phyloP scores from a whole-genome alignment of 176 grass and related monocot species.

The Juncus inflexus region DNA sequence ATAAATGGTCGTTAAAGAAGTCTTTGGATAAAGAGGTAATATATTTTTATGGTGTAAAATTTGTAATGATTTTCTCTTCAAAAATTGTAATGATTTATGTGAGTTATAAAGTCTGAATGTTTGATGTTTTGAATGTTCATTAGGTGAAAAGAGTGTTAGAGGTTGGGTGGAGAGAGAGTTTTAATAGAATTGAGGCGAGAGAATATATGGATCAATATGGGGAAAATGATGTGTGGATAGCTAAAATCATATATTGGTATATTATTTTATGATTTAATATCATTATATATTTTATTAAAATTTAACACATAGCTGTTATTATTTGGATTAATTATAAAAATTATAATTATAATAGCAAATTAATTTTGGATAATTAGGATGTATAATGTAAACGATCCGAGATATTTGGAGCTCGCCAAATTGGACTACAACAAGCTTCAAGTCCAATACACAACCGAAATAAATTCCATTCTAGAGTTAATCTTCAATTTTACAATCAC shows the following conservation, averaged over 20 bases:
- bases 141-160: constrained; percentile 20
- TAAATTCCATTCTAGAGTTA: constrained; percentile 26
- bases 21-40: constrained; percentile 35
- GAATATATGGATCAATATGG: constrained; percentile 33
- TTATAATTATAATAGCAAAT: background rate
- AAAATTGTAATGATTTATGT: background rate
- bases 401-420: constrained; percentile 34
- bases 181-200: constrained; percentile 31
- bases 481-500: background rate
- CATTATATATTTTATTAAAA: background rate
- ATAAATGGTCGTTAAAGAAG: constrained; percentile 36
- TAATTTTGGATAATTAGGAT: constrained; percentile 21
- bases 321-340: background rate
- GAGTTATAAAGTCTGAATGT: no score
- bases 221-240: constrained; percentile 36
- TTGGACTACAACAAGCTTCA: constrained; percentile 31
- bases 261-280: background rate
- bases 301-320: background rate
- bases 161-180: constrained; percentile 31
- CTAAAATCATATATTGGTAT: constrained; percentile 30
- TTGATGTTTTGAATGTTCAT: background rate
- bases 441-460: constrained; percentile 19
- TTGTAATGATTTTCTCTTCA: background rate
- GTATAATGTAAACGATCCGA: constrained; percentile 34
- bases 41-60: background rate